Evolutionary conservation across 108 stramenopile genomes (phyloP).

Genomic region (Hondaea fermentalgiana): DNA sequence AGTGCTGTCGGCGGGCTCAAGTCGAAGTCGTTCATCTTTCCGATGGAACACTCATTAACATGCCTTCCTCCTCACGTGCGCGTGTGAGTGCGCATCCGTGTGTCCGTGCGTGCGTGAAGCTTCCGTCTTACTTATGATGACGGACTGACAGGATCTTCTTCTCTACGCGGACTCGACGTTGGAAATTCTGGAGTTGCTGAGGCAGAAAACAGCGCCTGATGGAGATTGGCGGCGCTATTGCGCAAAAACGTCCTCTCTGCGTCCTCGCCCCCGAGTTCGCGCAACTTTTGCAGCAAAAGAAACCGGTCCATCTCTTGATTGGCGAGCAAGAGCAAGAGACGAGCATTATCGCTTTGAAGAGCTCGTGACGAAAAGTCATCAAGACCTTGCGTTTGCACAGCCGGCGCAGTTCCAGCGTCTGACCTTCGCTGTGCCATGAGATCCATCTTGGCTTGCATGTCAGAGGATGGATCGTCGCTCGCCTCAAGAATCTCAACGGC

Average conservation of each 20-base stretch:
- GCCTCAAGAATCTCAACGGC: background rate
- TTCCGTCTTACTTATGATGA: too few species aligned
- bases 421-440: background rate
- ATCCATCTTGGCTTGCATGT: background rate
- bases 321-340: background rate
- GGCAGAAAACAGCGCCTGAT: background rate
- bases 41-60: too few species aligned
- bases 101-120: too few species aligned
- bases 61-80: too few species aligned
- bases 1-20: too few species aligned
- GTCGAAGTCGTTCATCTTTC: too few species aligned
- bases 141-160: too few species aligned
- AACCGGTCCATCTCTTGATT: background rate
- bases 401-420: background rate
- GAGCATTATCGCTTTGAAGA: background rate
- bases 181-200: background rate
- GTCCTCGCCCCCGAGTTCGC: constrained; percentile 1
- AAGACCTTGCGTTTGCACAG: background rate
- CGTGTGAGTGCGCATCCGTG: too few species aligned
- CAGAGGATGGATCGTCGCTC: background rate
- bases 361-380: background rate
- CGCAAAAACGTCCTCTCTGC: background rate
- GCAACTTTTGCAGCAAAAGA: background rate
- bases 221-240: background rate
- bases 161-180: too few species aligned